Evolutionary conservation across 495 filamentous ascomycete genomes (phyloP), one percentile per base, ranked within the genome.

Genomic region (Penicillium silybi): DNA sequence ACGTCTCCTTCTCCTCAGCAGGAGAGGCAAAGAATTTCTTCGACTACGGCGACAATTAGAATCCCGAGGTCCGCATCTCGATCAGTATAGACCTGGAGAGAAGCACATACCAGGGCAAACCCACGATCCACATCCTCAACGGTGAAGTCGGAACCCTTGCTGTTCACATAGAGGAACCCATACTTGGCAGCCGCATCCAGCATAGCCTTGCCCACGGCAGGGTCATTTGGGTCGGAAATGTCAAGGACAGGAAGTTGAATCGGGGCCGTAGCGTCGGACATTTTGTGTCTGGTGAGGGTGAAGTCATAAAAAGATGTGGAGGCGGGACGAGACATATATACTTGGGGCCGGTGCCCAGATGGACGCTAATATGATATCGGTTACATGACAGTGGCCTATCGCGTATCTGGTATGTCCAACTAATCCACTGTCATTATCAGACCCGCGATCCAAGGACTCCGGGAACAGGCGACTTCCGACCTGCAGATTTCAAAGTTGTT

Each of bases 141-240:
- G 0, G 83, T 74, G n/a, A 97, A 89, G 44, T 87, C 84, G 5
- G 67, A 73, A 27, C 81, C 81, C 15, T 79, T 80, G 59, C 83
- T 85, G 51, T 83, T 87, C 61, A 97, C 83, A 69, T 93, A 97
- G 26, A 97, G 78, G 63, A 97, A 97, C 42, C 92, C 92, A 66
- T 89, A 84, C 22, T 84, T 80, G 29, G 85, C 77, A 7, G 89
- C 89, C 1, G 92, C 93, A 50, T 89, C 79, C 25, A 97, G 83
- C 29, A 97, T 79, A 38, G 85, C 72, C 52, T 80, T 79, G 44
- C 89, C 88, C 48, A 84, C 80, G 56, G 80, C 70, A 17, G 72
- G 57, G 58, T 80, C 69, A 52, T 82, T 70, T 39, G 69, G 66
- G 20, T 72, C 61, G 41, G 70, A 84, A 61, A 97, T 82, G 63